Evolutionary conservation across 306 rosid species (phyloP), one percentile per base, ranked within the genome.

Genomic region (Hippophae tibetana): DNA sequence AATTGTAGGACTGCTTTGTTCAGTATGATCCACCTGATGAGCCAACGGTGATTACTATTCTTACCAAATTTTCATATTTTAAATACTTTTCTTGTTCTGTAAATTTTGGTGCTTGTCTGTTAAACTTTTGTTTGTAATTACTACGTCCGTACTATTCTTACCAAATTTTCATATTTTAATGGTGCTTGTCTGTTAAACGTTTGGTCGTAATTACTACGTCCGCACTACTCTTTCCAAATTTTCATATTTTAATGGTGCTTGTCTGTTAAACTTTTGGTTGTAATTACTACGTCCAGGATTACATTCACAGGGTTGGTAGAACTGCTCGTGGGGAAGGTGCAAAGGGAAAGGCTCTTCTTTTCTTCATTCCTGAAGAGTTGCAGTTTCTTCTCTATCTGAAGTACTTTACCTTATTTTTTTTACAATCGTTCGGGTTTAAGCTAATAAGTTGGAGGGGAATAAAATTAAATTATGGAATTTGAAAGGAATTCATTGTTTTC

Each of bases 21-120:
- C 98, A 92, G 74, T 87, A 64, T 74, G 98, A 87, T 80, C 98
- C 98, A 69, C 98, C 98, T 6, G 98, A 87, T 83, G 95, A 87
- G 42, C 98, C 98, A 14, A 92, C 82, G 95, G 98, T 92, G 68
- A 60, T 14, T 48, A 23, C 47, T 56, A 5, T 8, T 10, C 13
- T 46, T 5, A 49, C 53, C 5, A 13, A 27, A 27, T 27, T 49
- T 12, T 10, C 26, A 41, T 47, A 9, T 43, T 58, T 46, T 8
- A 27, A 12, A 5, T 23, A 9, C 38, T 9, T 56, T 9, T 25
- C 2, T 27, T 26, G 12, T n/a, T 13, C 9, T 56, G 42, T 23
- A 25, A 13, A 63, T 66, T 62, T 70, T 59, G n/a, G 8, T 47
- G 56, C 43, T n/a, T 56, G 61, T 74, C 46, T 41, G 57, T 10